Conservation (phyloP, 1,284 basidiomycete species). For the Boletus semigastroideus region DNA sequence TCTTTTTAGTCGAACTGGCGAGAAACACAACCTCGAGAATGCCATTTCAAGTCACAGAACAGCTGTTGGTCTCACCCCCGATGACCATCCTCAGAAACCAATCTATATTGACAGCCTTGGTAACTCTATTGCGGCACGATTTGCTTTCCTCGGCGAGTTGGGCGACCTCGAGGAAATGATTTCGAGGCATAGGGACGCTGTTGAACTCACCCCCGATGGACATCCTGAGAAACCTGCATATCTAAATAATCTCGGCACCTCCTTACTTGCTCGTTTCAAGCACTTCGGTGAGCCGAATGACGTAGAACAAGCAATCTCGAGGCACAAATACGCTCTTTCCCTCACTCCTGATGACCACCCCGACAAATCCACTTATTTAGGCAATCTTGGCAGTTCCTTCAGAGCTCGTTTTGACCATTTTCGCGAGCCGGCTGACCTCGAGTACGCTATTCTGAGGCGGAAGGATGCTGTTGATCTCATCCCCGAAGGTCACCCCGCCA, state of each 20-base stretch:
- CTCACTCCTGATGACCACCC: neutral
- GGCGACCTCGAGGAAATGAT: neutral
- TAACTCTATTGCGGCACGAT: neutral
- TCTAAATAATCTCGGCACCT: neutral
- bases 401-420: neutral
- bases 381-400: neutral
- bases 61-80: neutral
- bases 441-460: slow-evolving; percentile 4
- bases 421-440: neutral
- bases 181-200: neutral
- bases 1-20: neutral
- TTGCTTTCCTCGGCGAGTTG: neutral
- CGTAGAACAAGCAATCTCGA: slow-evolving; percentile 5
- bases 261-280: neutral
- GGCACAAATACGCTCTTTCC: neutral
- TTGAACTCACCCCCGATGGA: neutral
- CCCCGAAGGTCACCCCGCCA: neutral
- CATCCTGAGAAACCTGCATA: neutral
- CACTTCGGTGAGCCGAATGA: neutral
- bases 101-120: neutral
- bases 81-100: neutral
- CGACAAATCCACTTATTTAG: neutral
- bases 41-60: neutral
- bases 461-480: neutral
- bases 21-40: neutral